These are phyloP conservation scores for Dictyophora rubrovolvata DNA, from an alignment of 768 basidiomycete genomes.

Conservation along the genomic window DNA sequence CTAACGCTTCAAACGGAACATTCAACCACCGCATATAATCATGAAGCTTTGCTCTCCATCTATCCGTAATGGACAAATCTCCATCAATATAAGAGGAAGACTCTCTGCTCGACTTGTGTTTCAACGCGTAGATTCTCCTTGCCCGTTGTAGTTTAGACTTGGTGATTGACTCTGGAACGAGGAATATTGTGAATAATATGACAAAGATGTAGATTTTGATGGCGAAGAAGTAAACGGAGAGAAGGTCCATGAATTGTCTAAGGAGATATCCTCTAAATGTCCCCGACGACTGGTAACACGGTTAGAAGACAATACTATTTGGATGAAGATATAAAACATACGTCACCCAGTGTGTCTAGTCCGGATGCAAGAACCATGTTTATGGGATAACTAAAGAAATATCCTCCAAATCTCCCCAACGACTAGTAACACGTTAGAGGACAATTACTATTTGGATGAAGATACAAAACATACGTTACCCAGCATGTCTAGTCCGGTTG, in stretches of 20 bases:
- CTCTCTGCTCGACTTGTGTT: background rate
- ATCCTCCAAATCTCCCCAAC: slow-evolving; percentile 59
- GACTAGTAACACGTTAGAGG: slow-evolving; percentile 21
- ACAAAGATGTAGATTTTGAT: slow-evolving; percentile 39
- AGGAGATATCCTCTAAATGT: slow-evolving; percentile 59
- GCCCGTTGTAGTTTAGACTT: slow-evolving; percentile 24
- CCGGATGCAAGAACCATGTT: background rate
- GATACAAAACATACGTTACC: too few species aligned
- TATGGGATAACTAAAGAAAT: slow-evolving; percentile 48
- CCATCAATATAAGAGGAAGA: background rate
- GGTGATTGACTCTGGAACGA: slow-evolving; percentile 75
- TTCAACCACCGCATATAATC: slow-evolving; percentile 35
- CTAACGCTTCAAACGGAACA: slow-evolving; percentile 61
- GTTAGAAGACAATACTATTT: background rate
- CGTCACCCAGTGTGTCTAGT: background rate
- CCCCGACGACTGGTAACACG: slow-evolving; percentile 41
- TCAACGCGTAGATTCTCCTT: slow-evolving; percentile 12
- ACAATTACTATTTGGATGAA: too few species aligned
- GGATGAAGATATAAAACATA: background rate
- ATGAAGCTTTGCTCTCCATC: slow-evolving; percentile 5
- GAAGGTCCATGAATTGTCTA: slow-evolving; percentile 36
- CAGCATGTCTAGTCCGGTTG: background rate
- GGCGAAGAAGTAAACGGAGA: slow-evolving; percentile 68
- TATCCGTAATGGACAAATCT: background rate
- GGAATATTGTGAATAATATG: slow-evolving; percentile 37